Conservation (phyloP, 2,329 filamentous ascomycete species). For the Elsinoe arachidis region DNA sequence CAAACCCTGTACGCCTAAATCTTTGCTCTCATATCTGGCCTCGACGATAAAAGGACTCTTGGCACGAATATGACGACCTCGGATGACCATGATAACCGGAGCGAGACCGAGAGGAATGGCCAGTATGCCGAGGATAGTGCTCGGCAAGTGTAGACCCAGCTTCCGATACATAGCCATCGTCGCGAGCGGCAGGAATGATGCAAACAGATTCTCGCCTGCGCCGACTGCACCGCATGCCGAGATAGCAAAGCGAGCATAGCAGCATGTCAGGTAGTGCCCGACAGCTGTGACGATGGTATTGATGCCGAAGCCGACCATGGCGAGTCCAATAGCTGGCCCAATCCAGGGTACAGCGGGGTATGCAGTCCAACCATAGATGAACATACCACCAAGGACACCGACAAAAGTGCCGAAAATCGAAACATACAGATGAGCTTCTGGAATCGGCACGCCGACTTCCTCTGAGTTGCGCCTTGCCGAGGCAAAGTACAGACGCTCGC, state of each 20-base stretch:
- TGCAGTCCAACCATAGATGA: slow-evolving; percentile 44
- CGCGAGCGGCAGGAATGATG: slow-evolving; percentile 41
- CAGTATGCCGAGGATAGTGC: slow-evolving; percentile 39
- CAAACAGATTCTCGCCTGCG: slow-evolving; percentile 41
- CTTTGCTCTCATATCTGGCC: slow-evolving; percentile 14
- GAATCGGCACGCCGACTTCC: slow-evolving; percentile 31
- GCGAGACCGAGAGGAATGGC: slow-evolving; percentile 36
- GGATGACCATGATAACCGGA: slow-evolving; percentile 36
- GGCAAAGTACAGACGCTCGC: slow-evolving; percentile 31
- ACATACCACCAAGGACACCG: slow-evolving; percentile 41
- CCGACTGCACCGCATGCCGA: slow-evolving; percentile 42
- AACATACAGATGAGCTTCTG: slow-evolving; percentile 40
- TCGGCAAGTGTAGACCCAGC: slow-evolving; percentile 43
- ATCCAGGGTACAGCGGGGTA: slow-evolving; percentile 39
- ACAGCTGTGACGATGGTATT: slow-evolving; percentile 39
- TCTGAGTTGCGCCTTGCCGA: slow-evolving; percentile 33
- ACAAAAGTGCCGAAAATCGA: slow-evolving; percentile 37
- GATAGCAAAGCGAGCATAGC: slow-evolving; percentile 42
- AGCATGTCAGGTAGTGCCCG: slow-evolving; percentile 43
- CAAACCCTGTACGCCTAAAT: background rate
- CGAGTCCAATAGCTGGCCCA: slow-evolving; percentile 38
- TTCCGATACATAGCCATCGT: slow-evolving; percentile 41
- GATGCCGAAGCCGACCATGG: slow-evolving; percentile 42
- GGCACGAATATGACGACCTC: slow-evolving; percentile 25
- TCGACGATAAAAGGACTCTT: slow-evolving; percentile 27